phyloP scores from a whole-genome alignment of 306 rosid species.

The Glycyrrhiza uralensis region DNA sequence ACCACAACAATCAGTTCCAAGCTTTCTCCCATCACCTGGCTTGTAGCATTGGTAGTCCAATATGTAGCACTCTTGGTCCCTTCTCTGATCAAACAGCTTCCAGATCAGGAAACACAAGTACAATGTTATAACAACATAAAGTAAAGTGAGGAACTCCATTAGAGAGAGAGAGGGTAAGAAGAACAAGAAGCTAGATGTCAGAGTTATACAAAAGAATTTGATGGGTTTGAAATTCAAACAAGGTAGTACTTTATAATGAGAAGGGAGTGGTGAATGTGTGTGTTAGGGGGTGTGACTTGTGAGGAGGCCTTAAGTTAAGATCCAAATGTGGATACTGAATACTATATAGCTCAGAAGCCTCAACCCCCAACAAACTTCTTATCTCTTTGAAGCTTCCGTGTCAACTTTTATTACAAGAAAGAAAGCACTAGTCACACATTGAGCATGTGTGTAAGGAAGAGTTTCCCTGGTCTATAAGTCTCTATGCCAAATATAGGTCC shows the following conservation, averaged over 20 bases:
- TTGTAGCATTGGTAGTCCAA: conserved; percentile 69
- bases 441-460: conserved; percentile 37
- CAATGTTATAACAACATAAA: conserved; percentile 33
- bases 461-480: not conserved
- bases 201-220: too few relatives aligned
- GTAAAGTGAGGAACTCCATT: conserved; percentile 58
- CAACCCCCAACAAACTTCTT: conserved; percentile 79
- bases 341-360: not conserved
- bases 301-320: not conserved
- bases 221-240: conserved; percentile 14
- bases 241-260: conserved; percentile 31
- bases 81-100: conserved; percentile 45
- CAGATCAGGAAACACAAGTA: conserved; percentile 48
- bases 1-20: conserved; percentile 53
- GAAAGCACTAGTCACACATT: conserved; percentile 37
- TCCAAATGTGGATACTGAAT: conserved; percentile 14
- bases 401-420: conserved; percentile 38
- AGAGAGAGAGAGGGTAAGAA: not conserved
- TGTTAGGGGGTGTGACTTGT: not conserved
- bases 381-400: conserved; percentile 24
- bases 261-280: not conserved
- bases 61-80: conserved; percentile 68
- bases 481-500: not conserved
- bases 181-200: not conserved
- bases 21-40: conserved; percentile 72